Percentiles rank a stretch among this genome's conserved stretches.
Evolutionary conservation across 192 early-diverging fungal species (phyloP).

Genomic region (Piromyces sp.): DNA sequence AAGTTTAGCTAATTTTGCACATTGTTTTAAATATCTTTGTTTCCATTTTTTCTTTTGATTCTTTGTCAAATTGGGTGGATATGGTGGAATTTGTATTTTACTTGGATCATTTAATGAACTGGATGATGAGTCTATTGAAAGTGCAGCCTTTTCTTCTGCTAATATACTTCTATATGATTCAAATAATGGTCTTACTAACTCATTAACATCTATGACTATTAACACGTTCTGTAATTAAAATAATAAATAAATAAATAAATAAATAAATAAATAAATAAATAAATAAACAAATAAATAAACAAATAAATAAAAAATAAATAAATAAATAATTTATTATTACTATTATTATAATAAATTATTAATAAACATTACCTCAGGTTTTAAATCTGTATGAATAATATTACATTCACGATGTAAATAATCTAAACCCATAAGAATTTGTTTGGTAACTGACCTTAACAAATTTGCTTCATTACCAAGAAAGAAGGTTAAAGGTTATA

Average conservation of each 20-base stretch:
- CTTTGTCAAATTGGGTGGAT: neutral
- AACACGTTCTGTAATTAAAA: neutral
- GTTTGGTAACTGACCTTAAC: constrained; percentile 40
- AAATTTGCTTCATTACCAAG: neutral
- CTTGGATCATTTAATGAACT: neutral
- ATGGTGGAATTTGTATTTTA: neutral
- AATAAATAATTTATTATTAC: too few species aligned
- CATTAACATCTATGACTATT: neutral
- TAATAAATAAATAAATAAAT: too few species aligned
- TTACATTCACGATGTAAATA: constrained; percentile 86
- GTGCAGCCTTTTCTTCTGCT: neutral
- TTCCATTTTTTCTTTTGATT: neutral
- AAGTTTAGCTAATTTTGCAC: neutral
- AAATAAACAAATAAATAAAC: too few species aligned
- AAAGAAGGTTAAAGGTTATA: neutral
- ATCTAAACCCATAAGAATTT: constrained; percentile 78
- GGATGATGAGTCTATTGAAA: neutral
- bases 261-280: too few species aligned
- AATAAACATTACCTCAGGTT: constrained; percentile 78
- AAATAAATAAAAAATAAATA: too few species aligned
- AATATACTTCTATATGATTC: neutral
- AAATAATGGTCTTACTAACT: neutral
- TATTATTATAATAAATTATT: too few species aligned
- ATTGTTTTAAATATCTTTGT: neutral
- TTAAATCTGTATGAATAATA: constrained; percentile 96